These are phyloP conservation scores for Filosporella fistucella DNA, from an alignment of 495 filamentous ascomycete species.

Conservation along the genomic window DNA sequence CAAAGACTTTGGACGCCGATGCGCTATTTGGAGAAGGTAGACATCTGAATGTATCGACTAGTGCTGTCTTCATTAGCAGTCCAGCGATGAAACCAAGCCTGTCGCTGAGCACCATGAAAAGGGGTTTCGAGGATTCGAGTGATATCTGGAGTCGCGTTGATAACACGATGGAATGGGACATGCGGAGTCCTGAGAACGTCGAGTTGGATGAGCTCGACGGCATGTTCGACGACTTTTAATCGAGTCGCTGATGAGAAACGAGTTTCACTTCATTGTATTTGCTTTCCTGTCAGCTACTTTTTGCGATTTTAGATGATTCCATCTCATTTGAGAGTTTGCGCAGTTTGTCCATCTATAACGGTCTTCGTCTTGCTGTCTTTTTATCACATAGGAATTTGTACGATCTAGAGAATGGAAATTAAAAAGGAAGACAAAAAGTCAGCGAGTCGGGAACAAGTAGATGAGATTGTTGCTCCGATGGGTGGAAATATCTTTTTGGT, in stretches of 20 bases:
- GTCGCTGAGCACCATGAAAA: conserved; percentile 30
- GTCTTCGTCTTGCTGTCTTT: conserved; percentile 3
- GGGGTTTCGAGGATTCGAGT: conserved; percentile 34
- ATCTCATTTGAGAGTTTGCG: neutral
- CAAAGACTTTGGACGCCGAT: conserved; percentile 45
- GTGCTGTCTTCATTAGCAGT: conserved; percentile 28
- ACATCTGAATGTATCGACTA: conserved; percentile 16
- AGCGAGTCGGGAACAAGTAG: conserved; percentile 1
- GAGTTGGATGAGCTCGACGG: conserved; percentile 92
- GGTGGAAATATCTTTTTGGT: conserved; percentile 2
- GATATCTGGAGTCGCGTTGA: conserved; percentile 48
- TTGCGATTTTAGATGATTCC: neutral
- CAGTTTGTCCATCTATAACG: neutral
- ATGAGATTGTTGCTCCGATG: neutral
- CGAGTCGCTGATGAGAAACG: neutral
- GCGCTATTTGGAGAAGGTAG: conserved; percentile 47
- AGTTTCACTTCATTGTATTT: conserved; percentile 2
- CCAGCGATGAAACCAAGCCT: conserved; percentile 32
- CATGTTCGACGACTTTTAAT: conserved; percentile 65
- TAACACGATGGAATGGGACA: conserved; percentile 56
- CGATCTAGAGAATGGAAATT: conserved; percentile 4
- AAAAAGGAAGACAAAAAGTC: conserved; percentile 15
- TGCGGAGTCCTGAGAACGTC: conserved; percentile 80
- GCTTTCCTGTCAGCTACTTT: conserved; percentile 9
- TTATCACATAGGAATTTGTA: conserved; percentile 2